A percentile compares a stretch with the other conserved stretches of the same genome.
Conservation (phyloP, 805 yeast species). For the Saccharomycopsis sp. region DNA sequence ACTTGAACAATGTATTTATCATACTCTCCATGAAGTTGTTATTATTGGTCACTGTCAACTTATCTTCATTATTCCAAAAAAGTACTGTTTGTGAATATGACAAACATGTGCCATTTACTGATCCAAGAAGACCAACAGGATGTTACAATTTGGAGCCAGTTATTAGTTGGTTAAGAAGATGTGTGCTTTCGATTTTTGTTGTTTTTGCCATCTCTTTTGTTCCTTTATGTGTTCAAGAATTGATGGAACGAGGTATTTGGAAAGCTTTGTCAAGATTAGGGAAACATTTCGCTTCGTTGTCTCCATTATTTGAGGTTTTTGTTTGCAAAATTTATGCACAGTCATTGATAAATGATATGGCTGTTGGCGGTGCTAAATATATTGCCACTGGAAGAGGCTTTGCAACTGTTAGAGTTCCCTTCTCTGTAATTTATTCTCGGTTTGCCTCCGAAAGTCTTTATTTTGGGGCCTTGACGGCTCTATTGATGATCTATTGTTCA, state of each 20-base stretch:
- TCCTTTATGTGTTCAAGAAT: slow-evolving; percentile 68
- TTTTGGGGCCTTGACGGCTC: slow-evolving; percentile 44
- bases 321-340: slow-evolving; percentile 69
- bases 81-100: slow-evolving; percentile 53
- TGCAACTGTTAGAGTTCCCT: slow-evolving; percentile 64
- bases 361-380: slow-evolving; percentile 74
- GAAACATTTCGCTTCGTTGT: slow-evolving; percentile 59
- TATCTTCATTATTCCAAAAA: slow-evolving; percentile 53
- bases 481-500: slow-evolving; percentile 46
- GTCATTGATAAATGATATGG: slow-evolving; percentile 54
- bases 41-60: slow-evolving; percentile 44
- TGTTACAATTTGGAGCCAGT: slow-evolving; percentile 63
- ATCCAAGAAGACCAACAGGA: slow-evolving; percentile 53
- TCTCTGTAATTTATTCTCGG: slow-evolving; percentile 53
- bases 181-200: slow-evolving; percentile 61
- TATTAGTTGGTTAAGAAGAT: slow-evolving; percentile 65
- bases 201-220: slow-evolving; percentile 67
- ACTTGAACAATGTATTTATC: slow-evolving; percentile 67
- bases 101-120: slow-evolving; percentile 48
- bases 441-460: slow-evolving; percentile 61
- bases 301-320: slow-evolving; percentile 73
- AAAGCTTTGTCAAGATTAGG: slow-evolving; percentile 51
- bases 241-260: slow-evolving; percentile 68
- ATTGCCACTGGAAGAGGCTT: slow-evolving; percentile 79
- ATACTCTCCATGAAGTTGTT: slow-evolving; percentile 58